Evolutionary conservation across 441 rosid genomes (phyloP).

Genomic region (Metrosideros polymorpha): DNA sequence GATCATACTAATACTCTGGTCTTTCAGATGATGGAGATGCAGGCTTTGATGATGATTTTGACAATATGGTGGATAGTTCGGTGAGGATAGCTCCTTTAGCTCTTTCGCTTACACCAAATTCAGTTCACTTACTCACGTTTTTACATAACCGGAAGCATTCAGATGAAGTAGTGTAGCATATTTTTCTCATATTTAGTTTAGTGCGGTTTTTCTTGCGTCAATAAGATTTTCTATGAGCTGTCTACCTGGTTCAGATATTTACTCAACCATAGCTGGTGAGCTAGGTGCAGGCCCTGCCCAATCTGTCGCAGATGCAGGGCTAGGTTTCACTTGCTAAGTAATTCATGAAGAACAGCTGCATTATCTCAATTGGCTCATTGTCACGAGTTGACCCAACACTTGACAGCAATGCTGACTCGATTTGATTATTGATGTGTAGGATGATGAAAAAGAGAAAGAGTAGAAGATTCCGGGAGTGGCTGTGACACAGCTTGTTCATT

Average conservation of each 20-base stretch:
- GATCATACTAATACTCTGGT: neutral
- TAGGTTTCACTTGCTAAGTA: neutral
- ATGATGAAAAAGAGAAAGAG: slow-evolving; percentile 27
- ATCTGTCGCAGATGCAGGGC: neutral
- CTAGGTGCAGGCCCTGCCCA: neutral
- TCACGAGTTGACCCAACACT: neutral
- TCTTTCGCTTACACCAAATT: neutral
- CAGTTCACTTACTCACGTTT: neutral
- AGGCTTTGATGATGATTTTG: slow-evolving; percentile 35
- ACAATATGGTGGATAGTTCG: slow-evolving; percentile 34
- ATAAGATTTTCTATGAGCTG: neutral
- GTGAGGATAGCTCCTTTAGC: slow-evolving; percentile 16
- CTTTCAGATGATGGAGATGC: slow-evolving; percentile 40
- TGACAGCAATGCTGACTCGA: neutral
- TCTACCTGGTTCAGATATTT: neutral
- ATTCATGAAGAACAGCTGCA: neutral
- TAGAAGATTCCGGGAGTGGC: neutral
- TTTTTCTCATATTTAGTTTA: neutral
- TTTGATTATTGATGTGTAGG: slow-evolving; percentile 17
- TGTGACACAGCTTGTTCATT: neutral
- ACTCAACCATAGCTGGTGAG: neutral
- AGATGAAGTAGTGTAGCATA: neutral
- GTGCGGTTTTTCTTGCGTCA: neutral
- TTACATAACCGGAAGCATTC: neutral
- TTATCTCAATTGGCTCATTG: neutral